Conservation (phyloP, 176 grass and related monocot species). For the Saccharum spontaneum region DNA sequence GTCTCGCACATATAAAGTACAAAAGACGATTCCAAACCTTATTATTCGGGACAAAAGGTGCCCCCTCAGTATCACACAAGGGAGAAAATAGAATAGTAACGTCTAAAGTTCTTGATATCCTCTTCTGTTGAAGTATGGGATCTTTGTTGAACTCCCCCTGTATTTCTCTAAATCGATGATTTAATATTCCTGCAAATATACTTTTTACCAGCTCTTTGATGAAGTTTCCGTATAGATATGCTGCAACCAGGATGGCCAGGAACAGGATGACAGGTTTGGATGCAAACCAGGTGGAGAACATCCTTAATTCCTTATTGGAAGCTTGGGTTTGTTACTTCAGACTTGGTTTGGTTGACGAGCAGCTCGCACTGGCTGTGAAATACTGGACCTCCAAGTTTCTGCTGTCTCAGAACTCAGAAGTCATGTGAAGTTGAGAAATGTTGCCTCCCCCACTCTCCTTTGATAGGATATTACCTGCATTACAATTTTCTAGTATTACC, state of each 20-base stretch:
- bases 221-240: not conserved
- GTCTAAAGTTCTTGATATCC: not conserved
- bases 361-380: not conserved
- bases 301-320: not conserved
- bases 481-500: not conserved
- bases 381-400: not conserved
- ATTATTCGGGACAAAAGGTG: not conserved
- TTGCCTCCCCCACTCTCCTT: not conserved
- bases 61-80: not conserved
- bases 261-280: not conserved
- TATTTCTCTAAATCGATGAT: not conserved
- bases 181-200: not conserved
- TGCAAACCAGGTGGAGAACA: not conserved
- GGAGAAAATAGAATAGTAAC: not conserved
- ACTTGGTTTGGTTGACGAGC: not conserved
- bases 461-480: not conserved
- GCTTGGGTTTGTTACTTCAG: not conserved
- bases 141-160: not conserved
- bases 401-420: not conserved
- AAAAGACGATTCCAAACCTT: not conserved
- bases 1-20: not conserved
- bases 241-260: not conserved
- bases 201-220: not conserved
- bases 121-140: not conserved
- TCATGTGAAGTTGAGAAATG: not conserved